Evolutionary conservation across 768 basidiomycete species (phyloP).

Genomic region (Naematelia aurantialba): DNA sequence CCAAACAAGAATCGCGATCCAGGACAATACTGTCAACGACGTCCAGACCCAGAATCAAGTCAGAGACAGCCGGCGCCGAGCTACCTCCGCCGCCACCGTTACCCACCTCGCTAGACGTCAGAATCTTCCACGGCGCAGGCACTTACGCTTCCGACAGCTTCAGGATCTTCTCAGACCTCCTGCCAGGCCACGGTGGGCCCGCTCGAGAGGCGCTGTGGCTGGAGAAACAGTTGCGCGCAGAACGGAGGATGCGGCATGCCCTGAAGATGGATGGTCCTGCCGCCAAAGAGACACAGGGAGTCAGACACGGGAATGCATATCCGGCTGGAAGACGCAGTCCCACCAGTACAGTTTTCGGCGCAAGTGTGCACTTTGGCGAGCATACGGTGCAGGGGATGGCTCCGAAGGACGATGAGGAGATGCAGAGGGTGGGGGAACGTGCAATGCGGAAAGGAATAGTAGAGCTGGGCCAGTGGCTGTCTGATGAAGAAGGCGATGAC

Average conservation of each 20-base stretch:
- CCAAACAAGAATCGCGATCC: too few species aligned
- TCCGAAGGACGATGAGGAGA: slow-evolving; percentile 6
- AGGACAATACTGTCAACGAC: too few species aligned
- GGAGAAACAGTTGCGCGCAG: slow-evolving; percentile 15
- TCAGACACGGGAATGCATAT: too few species aligned
- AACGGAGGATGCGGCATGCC: slow-evolving; percentile 8
- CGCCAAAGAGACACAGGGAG: too few species aligned
- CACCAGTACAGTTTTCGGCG: too few species aligned
- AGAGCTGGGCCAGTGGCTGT: slow-evolving; percentile 31
- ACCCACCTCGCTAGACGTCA: slow-evolving; percentile 53
- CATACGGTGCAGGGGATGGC: too few species aligned
- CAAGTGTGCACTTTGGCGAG: too few species aligned
- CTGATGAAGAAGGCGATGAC: slow-evolving; percentile 34
- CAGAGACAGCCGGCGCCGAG: background rate
- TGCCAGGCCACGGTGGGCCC: slow-evolving; percentile 40
- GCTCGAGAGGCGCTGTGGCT: slow-evolving; percentile 30
- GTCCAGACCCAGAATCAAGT: too few species aligned
- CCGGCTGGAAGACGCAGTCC: too few species aligned
- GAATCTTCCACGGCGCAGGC: slow-evolving; percentile 62
- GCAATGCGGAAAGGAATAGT: slow-evolving; percentile 6
- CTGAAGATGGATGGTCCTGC: too few species aligned
- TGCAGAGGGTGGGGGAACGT: background rate
- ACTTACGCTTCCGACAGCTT: slow-evolving; percentile 72
- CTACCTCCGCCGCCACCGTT: background rate
- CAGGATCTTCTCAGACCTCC: slow-evolving; percentile 59